Base-by-base conservation (phyloP, 2,329 filamentous ascomycete genomes). In the Lasiodiplodia sp. region DNA sequence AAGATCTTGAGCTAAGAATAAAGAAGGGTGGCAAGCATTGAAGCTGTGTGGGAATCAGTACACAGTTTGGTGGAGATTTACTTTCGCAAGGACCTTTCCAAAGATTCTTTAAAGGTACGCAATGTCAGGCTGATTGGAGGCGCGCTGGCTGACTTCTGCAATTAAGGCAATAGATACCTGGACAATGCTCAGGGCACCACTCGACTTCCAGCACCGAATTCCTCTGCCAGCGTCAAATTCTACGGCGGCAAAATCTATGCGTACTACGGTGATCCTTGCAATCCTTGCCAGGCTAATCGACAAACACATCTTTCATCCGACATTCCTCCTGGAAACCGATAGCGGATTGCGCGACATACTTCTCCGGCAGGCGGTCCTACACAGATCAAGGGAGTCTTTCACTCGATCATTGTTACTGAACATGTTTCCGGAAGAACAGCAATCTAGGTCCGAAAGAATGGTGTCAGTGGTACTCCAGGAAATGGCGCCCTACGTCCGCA, bases 241-340 rank as follows among this genome's bases (percentile, higher is more conserved):
- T 2, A 21, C 52, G 1, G 66, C 68, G n/a, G 77, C 77, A 1
- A 80, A 78, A 68, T 69, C 73, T 31, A 80, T 80, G 75, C 76
- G 77, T 4, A 68, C 74, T 28, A 75, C 73, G 12, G 68, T 76
- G 7, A 71, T 76, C 7, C 70, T 80, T 11, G 74, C 72, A 10
- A 69, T 78, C 40, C 44, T 81, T 2, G 71, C 73, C 0, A 65
- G 70, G 10, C 71, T 78, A 38, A 69, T 80, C 2, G 65, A 71
- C 47, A 66, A 73, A 28, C 66, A 76, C 38, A 72, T 80, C 34
- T 79, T 81, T 68, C 76, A 79, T 40, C 77, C 77, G 7, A 75
- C 70, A 1, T 79, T 79, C 63, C 53, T 79, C 72, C 28, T 73
- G 18, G 37, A 66, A 18, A 69, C 69, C 53, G 40, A 68, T 10